Conservation (phyloP, 2,329 filamentous ascomycete genomes). For the Didymella arachidicola region DNA sequence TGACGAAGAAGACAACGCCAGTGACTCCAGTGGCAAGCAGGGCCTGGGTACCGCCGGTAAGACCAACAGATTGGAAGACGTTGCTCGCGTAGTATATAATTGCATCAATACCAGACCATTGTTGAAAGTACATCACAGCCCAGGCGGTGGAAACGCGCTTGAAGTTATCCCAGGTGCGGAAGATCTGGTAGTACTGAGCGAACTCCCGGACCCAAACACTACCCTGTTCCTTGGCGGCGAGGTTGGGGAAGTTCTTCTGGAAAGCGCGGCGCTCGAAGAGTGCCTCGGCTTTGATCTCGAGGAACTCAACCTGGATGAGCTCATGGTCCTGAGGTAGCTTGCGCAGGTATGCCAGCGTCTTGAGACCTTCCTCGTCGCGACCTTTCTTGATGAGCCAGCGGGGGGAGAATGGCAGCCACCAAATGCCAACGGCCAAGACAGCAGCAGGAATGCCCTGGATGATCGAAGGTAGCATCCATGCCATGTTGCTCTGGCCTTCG, state of each 20-base stretch:
- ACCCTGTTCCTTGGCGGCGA: constrained; percentile 53
- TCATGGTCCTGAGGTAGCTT: constrained; percentile 42
- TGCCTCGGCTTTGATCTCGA: constrained; percentile 58
- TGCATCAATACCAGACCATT: constrained; percentile 56
- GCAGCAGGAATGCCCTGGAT: constrained; percentile 39
- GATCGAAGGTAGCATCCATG: constrained; percentile 39
- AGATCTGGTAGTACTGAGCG: constrained; percentile 60
- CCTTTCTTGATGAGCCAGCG: constrained; percentile 40
- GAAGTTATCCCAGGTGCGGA: constrained; percentile 60
- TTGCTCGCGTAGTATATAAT: constrained; percentile 66
- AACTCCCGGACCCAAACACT: constrained; percentile 57
- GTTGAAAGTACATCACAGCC: constrained; percentile 60
- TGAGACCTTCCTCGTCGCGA: constrained; percentile 34
- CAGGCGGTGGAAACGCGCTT: constrained; percentile 56
- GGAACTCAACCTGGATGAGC: constrained; percentile 55
- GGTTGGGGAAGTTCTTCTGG: constrained; percentile 56
- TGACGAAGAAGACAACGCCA: constrained; percentile 64
- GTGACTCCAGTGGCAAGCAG: constrained; percentile 70
- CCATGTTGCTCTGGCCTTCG: constrained; percentile 37
- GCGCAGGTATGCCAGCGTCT: constrained; percentile 40
- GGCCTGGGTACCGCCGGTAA: constrained; percentile 60
- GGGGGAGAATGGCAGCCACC: constrained; percentile 39
- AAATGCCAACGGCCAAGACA: constrained; percentile 37
- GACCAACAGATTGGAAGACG: constrained; percentile 66
- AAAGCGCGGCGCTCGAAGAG: constrained; percentile 56